phyloP scores from a whole-genome alignment of 176 grass and related monocot genomes.

The Raddia distichophylla region DNA sequence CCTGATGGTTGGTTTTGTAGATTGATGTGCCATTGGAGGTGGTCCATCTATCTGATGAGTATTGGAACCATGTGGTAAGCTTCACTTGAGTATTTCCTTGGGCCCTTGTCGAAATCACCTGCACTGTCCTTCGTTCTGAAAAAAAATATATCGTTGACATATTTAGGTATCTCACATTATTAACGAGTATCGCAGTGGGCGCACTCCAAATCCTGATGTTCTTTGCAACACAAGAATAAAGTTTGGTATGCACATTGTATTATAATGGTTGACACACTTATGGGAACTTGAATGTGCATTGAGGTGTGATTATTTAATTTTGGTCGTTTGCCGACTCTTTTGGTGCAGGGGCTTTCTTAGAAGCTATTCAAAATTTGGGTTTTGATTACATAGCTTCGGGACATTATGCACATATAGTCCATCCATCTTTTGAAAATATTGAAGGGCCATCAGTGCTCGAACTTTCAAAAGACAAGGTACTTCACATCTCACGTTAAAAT shows the following conservation, averaged over 20 bases:
- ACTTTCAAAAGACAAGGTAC: conserved; percentile 81
- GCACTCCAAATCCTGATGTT: conserved; percentile 93
- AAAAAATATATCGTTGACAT: conserved; percentile 31
- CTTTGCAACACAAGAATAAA: conserved; percentile 99
- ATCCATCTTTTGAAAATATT: conserved; percentile 47
- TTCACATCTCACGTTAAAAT: conserved; percentile 9
- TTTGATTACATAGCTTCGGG: conserved; percentile 98
- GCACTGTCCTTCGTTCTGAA: conserved; percentile 11
- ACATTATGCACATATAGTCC: conserved; percentile 88
- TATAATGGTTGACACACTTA: background rate
- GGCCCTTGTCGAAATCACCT: background rate
- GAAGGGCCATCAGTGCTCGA: conserved; percentile 59
- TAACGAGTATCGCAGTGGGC: conserved; percentile 77
- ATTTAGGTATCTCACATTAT: conserved; percentile 94
- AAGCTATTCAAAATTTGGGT: conserved; percentile 72
- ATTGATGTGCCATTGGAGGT: conserved; percentile 84
- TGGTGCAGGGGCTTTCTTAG: conserved; percentile 77
- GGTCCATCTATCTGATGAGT: conserved; percentile 93
- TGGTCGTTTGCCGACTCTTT: background rate
- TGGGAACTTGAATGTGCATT: conserved; percentile 6
- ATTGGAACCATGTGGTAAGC: conserved; percentile 96
- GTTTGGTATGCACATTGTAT: conserved; percentile 62
- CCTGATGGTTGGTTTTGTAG: conserved; percentile 40
- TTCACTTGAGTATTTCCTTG: background rate
- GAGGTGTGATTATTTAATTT: background rate